Base-by-base conservation (phyloP, 495 filamentous ascomycete species). In the Cercophora scortea region DNA sequence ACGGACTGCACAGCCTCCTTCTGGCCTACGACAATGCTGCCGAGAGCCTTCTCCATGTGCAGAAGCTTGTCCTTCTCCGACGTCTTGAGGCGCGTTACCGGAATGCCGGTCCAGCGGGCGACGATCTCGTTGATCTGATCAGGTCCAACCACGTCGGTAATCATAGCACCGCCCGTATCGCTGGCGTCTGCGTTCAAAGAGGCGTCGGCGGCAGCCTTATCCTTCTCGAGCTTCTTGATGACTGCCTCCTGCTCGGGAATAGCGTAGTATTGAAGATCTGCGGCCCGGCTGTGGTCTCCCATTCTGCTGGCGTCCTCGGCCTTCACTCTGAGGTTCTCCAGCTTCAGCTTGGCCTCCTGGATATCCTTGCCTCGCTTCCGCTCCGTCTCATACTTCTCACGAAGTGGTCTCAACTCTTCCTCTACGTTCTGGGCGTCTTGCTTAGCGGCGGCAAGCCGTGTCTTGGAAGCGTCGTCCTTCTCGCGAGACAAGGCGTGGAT, bases 71-170 rank as follows among this genome's bases (percentile, higher is more conserved):
- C 93, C 70, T 95, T 96, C 71, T 98, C 93, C 8, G 91, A 86
- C 0, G 93, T 95, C 76, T 85, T 91, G 16, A 98, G 82, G 43
- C 92, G 78, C 4, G 88, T 96, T 45, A 98, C 89, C 4, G 93
- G 93, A 58, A 98, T 98, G 56, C 93, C 93, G 9, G 94, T 97
- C 89, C 90, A 96, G 19, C 89, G 81, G 36, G 85, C 87, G 34
- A 98, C 93, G 50, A 97, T 97, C 65, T 98, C 93, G 70, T 98
- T 97, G 79, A 98, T 98, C 65, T 98, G 92, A 50, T 98, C 93
- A 4, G 93, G 90, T 11, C 94, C 94, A 49, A 98, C 93, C 7
- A 93, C 77, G 66, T 98, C 93, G 9, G 91, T 90, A 40, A 95
- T 76, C 60, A 97, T 79, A n/a, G 79, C 73, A 49, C 77, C 79